These are phyloP conservation scores for Citrus australasica DNA, from an alignment of 345 rosid species.

Conservation along the genomic window DNA sequence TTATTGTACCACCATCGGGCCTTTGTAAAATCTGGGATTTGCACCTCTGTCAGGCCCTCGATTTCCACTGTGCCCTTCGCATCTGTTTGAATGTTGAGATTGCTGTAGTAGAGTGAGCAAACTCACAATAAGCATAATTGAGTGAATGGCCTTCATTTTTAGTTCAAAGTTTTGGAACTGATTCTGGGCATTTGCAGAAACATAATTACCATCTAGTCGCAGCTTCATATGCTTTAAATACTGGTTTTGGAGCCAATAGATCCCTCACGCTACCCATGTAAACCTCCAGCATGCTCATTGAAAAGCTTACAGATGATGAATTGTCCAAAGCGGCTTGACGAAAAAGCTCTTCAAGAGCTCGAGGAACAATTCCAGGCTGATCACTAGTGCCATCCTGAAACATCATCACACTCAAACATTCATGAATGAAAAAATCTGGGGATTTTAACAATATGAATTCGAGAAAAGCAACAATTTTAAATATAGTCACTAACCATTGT, in stretches of 20 bases:
- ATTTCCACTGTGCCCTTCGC: constrained; percentile 77
- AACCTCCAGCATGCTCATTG: constrained; percentile 96
- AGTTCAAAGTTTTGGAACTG: neutral
- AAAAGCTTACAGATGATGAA: constrained; percentile 48
- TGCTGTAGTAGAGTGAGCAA: constrained; percentile 47
- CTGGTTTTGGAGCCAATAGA: constrained; percentile 61
- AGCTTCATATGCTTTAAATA: constrained; percentile 37
- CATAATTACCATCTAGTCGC: constrained; percentile 45
- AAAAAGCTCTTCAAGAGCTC: constrained; percentile 69
- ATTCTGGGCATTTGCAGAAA: neutral
- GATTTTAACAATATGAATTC: neutral
- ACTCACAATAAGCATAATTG: constrained; percentile 23
- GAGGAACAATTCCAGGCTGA: constrained; percentile 75
- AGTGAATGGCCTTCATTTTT: neutral
- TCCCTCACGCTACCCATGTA: constrained; percentile 83
- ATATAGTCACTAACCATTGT: constrained; percentile 61
- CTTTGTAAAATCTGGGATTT: constrained; percentile 50
- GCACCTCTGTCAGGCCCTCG: constrained; percentile 77
- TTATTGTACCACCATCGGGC: constrained; percentile 81
- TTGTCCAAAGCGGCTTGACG: constrained; percentile 40
- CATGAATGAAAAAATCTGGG: neutral
- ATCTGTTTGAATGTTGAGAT: constrained; percentile 88
- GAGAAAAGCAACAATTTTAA: neutral
- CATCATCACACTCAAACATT: constrained; percentile 10
- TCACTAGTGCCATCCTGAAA: constrained; percentile 69